Conservation (phyloP, 306 rosid species). For the Begonia fuchsioides region DNA sequence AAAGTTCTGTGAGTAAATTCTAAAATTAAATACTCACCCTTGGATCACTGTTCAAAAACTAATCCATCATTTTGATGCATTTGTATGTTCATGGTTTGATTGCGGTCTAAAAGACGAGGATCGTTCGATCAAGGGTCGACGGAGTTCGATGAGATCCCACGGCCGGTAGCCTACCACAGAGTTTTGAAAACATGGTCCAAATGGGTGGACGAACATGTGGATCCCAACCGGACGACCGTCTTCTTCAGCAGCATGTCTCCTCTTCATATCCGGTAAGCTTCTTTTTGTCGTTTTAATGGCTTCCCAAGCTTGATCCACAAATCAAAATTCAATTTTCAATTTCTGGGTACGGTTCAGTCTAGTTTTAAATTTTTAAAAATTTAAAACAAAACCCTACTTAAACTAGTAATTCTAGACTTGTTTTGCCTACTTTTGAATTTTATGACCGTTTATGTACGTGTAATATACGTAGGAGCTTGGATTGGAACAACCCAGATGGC, state of each 20-base stretch:
- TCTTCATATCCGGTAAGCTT: constrained; percentile 73
- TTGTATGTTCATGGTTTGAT: neutral
- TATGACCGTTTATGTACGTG: no score
- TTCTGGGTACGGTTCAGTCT: no score
- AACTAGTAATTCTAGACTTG: no score
- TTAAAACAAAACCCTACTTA: no score
- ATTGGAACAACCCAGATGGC: constrained; percentile 80
- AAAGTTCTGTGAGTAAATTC: constrained; percentile 63
- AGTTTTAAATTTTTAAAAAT: no score
- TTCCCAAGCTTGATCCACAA: no score
- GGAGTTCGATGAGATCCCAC: constrained; percentile 56
- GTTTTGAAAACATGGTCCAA: constrained; percentile 70
- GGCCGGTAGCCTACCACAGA: constrained; percentile 52
- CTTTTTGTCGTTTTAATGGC: no score
- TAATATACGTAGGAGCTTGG: constrained; percentile 43
- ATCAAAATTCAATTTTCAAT: no score
- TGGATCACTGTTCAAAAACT: neutral
- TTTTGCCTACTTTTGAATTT: no score
- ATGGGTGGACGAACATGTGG: constrained; percentile 62
- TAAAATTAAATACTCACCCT: neutral
- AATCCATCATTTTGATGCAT: neutral
- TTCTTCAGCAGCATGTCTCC: constrained; percentile 89
- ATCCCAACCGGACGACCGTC: constrained; percentile 62
- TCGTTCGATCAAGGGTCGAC: constrained; percentile 65
- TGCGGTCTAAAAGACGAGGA: constrained; percentile 41